Evolutionary conservation across 768 basidiomycete species (phyloP), one percentile per base, ranked within the genome.

Genomic region (Lactifluus hygrophoroides): DNA sequence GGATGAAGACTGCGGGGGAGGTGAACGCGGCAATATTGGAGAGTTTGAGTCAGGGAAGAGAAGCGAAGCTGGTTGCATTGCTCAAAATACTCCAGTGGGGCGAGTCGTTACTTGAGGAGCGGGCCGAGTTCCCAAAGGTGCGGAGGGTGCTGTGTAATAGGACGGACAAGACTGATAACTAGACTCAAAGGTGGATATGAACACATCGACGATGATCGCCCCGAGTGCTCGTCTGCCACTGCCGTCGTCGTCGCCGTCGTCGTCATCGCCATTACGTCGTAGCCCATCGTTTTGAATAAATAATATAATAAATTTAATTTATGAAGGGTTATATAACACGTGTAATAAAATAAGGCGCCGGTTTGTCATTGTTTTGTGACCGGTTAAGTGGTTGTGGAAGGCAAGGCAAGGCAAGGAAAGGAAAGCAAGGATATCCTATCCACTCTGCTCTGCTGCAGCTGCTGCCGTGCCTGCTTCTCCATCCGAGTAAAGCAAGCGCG

Each of bases 21-120:
- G 85, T 98, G 69, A 99, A 99, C 68, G 88, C 90, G 1, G 94
- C 95, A 32, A 95, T 99, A 55, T 74, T 99, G 68, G 90, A 94
- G 67, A 89, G 87, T 67, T 76, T 93, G 61, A 89, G 92, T 64
- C 91, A 97, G 66, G 92, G 93, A 0, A 88, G 88, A 69, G 90
- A 95, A 69, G 90, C 94, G 56, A 96, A 95, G 72, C 73, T 97
- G 51, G 82, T 86, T 28, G 85, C 84, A 17, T 69, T 97, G 68
- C 72, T 97, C 70, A 84, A 88, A 72, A 75, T 96, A 65, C 75
- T 94, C 65, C 82, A 80, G 46, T 98, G 94, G 93, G 94, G 91
- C 0, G 93, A 95, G 74, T 77, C 75, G 49, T 73, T 86, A 77
- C 71, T 95, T 64, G 80, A 79, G 56, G 88, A 90, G 67, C 80